Conservation (phyloP, 495 filamentous ascomycete genomes). For the Penicillium taxi region DNA sequence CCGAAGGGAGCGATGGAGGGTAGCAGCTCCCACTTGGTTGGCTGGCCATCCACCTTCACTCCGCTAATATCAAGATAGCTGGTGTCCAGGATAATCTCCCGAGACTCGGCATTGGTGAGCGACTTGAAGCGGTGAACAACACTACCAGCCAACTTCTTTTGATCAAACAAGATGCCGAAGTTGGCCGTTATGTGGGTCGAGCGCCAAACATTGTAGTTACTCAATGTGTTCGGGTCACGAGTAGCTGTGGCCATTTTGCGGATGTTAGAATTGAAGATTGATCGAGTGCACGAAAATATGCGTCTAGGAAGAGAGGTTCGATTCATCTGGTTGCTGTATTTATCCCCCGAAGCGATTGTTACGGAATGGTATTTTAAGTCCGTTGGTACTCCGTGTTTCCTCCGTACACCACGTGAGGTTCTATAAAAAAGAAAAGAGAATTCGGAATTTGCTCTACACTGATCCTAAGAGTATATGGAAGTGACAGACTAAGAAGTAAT, state of each 20-base stretch:
- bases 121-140: slow-evolving; percentile 68
- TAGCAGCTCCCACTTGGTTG: slow-evolving; percentile 60
- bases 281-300: not conserved
- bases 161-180: slow-evolving; percentile 73
- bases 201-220: slow-evolving; percentile 79
- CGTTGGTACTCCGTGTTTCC: too few relatives aligned
- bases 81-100: slow-evolving; percentile 80
- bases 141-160: slow-evolving; percentile 62
- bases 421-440: not conserved
- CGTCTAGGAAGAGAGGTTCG: not conserved
- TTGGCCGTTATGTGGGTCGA: slow-evolving; percentile 74
- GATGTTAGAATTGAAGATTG: not conserved
- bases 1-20: slow-evolving; percentile 68
- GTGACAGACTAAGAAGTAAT: too few relatives aligned
- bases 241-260: slow-evolving; percentile 33
- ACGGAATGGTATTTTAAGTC: too few relatives aligned
- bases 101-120: slow-evolving; percentile 55
- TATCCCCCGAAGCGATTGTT: too few relatives aligned
- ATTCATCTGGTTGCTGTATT: slow-evolving; percentile 9
- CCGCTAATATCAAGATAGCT: slow-evolving; percentile 64
- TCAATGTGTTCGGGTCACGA: slow-evolving; percentile 83
- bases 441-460: not conserved
- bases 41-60: slow-evolving; percentile 54
- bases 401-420: too few relatives aligned
- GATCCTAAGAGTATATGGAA: slow-evolving; percentile 5